phyloP scores from a whole-genome alignment of 352 stramenopile genomes.

The Phytophthora europaea region DNA sequence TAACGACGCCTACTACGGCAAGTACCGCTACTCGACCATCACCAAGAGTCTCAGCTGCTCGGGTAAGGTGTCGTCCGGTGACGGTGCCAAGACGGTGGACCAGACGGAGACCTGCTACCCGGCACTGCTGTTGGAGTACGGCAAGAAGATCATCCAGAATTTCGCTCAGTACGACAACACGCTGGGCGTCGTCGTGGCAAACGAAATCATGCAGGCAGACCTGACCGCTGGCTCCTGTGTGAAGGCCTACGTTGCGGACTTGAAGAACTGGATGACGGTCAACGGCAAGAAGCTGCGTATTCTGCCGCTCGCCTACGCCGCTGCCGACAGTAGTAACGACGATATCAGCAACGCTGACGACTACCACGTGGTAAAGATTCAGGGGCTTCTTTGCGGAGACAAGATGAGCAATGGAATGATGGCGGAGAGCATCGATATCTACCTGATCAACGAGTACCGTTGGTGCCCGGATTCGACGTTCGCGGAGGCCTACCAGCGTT shows the following conservation, averaged over 20 bases:
- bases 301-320: slow-evolving; percentile 83
- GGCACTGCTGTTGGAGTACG: slow-evolving; percentile 85
- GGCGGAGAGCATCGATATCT: slow-evolving; percentile 89
- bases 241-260: slow-evolving; percentile 84
- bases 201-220: slow-evolving; percentile 91
- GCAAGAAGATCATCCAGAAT: slow-evolving; percentile 91
- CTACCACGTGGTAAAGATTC: slow-evolving; percentile 86
- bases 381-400: slow-evolving; percentile 87
- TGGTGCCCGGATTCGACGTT: slow-evolving; percentile 84
- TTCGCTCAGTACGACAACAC: slow-evolving; percentile 92
- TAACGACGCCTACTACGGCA: slow-evolving; percentile 88
- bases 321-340: slow-evolving; percentile 80
- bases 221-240: slow-evolving; percentile 82
- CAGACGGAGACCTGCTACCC: slow-evolving; percentile 87
- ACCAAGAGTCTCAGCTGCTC: slow-evolving; percentile 70
- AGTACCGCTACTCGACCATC: slow-evolving; percentile 87
- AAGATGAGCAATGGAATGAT: slow-evolving; percentile 87
- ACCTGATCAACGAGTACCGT: slow-evolving; percentile 91
- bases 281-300: slow-evolving; percentile 88
- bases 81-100: slow-evolving; percentile 62
- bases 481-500: slow-evolving; percentile 73
- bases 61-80: slow-evolving; percentile 49
- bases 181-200: slow-evolving; percentile 82
- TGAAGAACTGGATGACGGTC: slow-evolving; percentile 91
- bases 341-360: slow-evolving; percentile 74